Evolutionary conservation across 2,329 filamentous ascomycete genomes (phyloP), one percentile per base, ranked within the genome.

Genomic region (Bisporella sp.): DNA sequence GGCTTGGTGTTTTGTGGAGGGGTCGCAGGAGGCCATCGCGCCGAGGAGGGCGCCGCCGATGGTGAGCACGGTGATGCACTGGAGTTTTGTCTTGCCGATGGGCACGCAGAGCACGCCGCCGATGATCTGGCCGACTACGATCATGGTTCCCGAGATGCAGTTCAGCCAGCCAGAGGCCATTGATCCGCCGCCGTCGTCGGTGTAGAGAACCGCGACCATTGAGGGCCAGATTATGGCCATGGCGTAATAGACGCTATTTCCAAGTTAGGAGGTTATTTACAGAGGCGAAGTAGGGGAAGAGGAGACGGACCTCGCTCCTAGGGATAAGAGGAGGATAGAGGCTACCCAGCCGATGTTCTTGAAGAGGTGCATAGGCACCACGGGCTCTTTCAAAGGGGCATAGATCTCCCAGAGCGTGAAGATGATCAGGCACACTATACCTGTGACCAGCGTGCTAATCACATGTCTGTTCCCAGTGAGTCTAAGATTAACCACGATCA

Each of bases 191-290:
- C 33, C 35, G 40, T 47, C 6, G 21, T 39, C 45, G n/a, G 51
- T 44, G 42, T 47, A 54, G 45, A 52, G 50, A 31, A 48, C 47
- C 4, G 47, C 50, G 5, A 69, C 62, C 62, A 67, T 66, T 21
- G 57, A 55, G 1, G 68, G 67, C 67, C 67, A 70, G 9, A 70
- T 60, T 13, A 70, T 64, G 32, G 66, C 64, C 40, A 69, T 64
- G 45, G 64, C 67, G 48, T 68, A 70, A 58, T 69, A 69, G 11
- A 68, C 61, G 41, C 63, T 65, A 64, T 63, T n/a, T 62, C 62
- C 4, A 66, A 60, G 40, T 63, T 60, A 58, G 64, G 65, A 21
- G 54, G 57, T 28, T 55, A 57, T 39, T 54, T 57, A 58, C 69
- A 69, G 29, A 68, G 54, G 44, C 64, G 59, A 55, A 69, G 62